A percentile compares a stretch with the other conserved stretches of the same genome.
These are phyloP conservation scores for Leucocoprinus birnbaumii DNA, from an alignment of 768 basidiomycete species.

Conservation along the genomic window DNA sequence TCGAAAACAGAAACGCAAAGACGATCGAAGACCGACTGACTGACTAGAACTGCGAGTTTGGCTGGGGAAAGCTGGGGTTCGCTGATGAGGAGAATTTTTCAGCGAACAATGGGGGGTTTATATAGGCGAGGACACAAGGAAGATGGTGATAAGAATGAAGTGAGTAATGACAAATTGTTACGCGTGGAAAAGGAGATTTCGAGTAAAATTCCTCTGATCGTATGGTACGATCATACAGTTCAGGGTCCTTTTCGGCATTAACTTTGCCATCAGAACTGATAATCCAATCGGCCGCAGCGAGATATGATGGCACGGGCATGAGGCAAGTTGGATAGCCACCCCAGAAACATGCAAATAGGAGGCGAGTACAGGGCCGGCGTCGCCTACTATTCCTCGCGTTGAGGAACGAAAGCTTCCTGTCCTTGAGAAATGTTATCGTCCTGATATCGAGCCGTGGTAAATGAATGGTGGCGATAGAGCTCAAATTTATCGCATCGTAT, in stretches of 20 bases:
- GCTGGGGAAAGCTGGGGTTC: slow-evolving; percentile 4
- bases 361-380: no score
- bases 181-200: not conserved
- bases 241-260: slow-evolving; percentile 9
- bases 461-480: no score
- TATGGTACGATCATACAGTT: slow-evolving; percentile 3
- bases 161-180: slow-evolving; percentile 6
- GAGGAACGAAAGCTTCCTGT: no score
- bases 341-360: not conserved
- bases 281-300: not conserved
- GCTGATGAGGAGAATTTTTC: slow-evolving; percentile 4
- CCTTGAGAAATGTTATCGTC: no score
- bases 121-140: slow-evolving; percentile 11
- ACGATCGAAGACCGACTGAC: slow-evolving; percentile 18
- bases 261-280: not conserved
- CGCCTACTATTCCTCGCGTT: no score
- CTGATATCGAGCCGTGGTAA: no score
- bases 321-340: not conserved
- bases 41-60: not conserved
- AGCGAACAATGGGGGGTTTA: slow-evolving; percentile 11
- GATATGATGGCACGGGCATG: slow-evolving; percentile 2
- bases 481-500: no score
- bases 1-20: slow-evolving; percentile 13
- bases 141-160: slow-evolving; percentile 9
- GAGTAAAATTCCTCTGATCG: not conserved